Base-by-base conservation (phyloP, 192 early-diverging fungal species). In the Funneliformis geosporum region DNA sequence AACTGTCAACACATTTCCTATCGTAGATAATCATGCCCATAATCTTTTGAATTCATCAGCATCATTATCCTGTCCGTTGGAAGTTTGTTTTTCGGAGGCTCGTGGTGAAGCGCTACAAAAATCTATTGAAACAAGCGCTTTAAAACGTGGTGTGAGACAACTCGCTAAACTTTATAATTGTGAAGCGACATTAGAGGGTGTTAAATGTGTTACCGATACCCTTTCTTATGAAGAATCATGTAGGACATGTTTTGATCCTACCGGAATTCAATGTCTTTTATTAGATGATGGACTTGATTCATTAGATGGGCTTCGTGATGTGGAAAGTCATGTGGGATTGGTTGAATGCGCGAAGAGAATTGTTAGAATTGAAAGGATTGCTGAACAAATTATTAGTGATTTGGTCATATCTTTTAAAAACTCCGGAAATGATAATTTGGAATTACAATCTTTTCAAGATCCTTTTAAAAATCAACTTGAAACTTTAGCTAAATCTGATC, bases 21-120 rank as follows among this genome's bases (percentile, higher is more conserved):
- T 76, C 14, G 65, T 76, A 65, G 75, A 76, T 21, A 76, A 46
- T 61, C 75, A 76, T 44, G 33, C 39, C 44, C 75, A 76, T 65
- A 59, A 59, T 44, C 21, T 76, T 27, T 43, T 65, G 25, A 62
- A 25, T 5, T 59, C 44, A 8, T 39, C 43, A 42, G 18, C 33
- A 42, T 65, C 33, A 10, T 43, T 27, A 10, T 16, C 38, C 27
- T 76, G 8, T 50, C 61, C 75, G 1, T 46, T 76, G 27, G 75
- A 65, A 46, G 18, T 21, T 16, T 59, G 33, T 23, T 76, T 76
- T 28, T 59, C 75, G 8, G 75, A 76, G 12, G 75, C 75, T 16
- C 21, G 5, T 27, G 21, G 27, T 46, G 18, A 61, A 27, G 75
- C 73, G 16, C 61, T 61, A 43, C 59, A 66, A 76, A 42, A 76